A percentile compares a stretch with the other conserved stretches of the same genome.
phyloP scores from a whole-genome alignment of 2,329 filamentous ascomycete genomes.

The Xylariales sp. region DNA sequence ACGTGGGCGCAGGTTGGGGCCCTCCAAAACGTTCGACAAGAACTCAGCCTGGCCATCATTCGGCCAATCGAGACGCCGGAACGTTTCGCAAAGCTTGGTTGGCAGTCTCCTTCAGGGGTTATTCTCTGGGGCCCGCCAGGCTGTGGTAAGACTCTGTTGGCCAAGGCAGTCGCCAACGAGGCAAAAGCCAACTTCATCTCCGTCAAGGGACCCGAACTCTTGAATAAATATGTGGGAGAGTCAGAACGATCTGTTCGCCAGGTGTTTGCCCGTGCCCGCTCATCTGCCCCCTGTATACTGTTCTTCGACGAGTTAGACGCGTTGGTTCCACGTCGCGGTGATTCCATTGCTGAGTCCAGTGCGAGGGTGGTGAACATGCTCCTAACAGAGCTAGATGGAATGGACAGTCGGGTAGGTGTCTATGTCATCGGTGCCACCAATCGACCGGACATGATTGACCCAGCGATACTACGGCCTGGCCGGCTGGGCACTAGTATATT shows the following conservation, averaged over 20 bases:
- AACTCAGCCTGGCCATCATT: slow-evolving; percentile 81
- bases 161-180: slow-evolving; percentile 93
- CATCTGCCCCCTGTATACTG: slow-evolving; percentile 84
- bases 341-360: slow-evolving; percentile 72
- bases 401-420: slow-evolving; percentile 74
- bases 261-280: slow-evolving; percentile 82
- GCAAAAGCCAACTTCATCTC: slow-evolving; percentile 97
- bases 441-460: slow-evolving; percentile 91
- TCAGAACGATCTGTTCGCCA: slow-evolving; percentile 89
- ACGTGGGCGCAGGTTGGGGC: slow-evolving; percentile 93
- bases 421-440: slow-evolving; percentile 96
- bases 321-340: slow-evolving; percentile 78
- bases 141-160: slow-evolving; percentile 93
- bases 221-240: slow-evolving; percentile 98
- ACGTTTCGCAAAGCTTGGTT: slow-evolving; percentile 70
- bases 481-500: slow-evolving; percentile 85
- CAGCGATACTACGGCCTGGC: slow-evolving; percentile 88
- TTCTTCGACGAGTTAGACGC: slow-evolving; percentile 99
- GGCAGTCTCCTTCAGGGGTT: slow-evolving; percentile 78
- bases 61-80: slow-evolving; percentile 82
- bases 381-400: slow-evolving; percentile 88
- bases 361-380: slow-evolving; percentile 91
- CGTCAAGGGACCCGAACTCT: slow-evolving; percentile 90
- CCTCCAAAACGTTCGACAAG: slow-evolving; percentile 69
- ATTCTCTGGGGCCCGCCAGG: slow-evolving; percentile 95